Evolutionary conservation across 2,329 filamentous ascomycete species (phyloP), one percentile per base, ranked within the genome.

Genomic region (Calonectria henricotiae): DNA sequence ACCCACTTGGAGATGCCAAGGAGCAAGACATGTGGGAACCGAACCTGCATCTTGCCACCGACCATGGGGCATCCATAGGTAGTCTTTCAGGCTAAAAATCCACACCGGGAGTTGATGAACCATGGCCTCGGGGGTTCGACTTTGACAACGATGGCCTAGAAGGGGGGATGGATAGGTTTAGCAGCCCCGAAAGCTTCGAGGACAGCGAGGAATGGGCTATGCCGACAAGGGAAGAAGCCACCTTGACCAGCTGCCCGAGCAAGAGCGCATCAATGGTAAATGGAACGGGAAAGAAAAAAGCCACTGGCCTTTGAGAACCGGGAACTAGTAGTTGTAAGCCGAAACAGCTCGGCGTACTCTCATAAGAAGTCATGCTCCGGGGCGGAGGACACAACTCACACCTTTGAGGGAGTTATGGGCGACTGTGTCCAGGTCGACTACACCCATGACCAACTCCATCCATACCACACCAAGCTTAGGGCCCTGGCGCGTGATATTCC

Each of bases 371-470:
- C 20, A 30, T 6, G 13, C 3, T 43, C 35, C 1, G 23, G 30
- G 27, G 35, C 17, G 37, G 49, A 12, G 9, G 63, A 65, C 30
- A 58, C 41, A 12, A 27, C 9, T 2, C 30, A 25, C 4, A 46
- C 27, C 20, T 39, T 55, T 13, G 51, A 37, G 5, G 17, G 58
- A n/a, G 23, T 51, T n/a, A 39, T 47, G n/a, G 47, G 37, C 41
- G 20, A 35, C 17, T 20, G 13, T 12, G 30, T 58, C 27, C 63
- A 65, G 20, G 30, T 60, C 27, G 35, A 58, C 20, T 37, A 65
- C 20, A 37, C 39, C 7, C 7, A 37, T 17, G 63, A 65, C n/a
- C 51, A 47, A 30, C 30, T 37, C 25, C 27, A 35, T 25, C 51
- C 25, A 17, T 23, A n/a, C 8, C 7, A 23, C 6, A n/a, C 49